A percentile compares a stretch with the other conserved stretches of the same genome.
Conservation (phyloP, 768 basidiomycete genomes). For the Mycena haematopus region DNA sequence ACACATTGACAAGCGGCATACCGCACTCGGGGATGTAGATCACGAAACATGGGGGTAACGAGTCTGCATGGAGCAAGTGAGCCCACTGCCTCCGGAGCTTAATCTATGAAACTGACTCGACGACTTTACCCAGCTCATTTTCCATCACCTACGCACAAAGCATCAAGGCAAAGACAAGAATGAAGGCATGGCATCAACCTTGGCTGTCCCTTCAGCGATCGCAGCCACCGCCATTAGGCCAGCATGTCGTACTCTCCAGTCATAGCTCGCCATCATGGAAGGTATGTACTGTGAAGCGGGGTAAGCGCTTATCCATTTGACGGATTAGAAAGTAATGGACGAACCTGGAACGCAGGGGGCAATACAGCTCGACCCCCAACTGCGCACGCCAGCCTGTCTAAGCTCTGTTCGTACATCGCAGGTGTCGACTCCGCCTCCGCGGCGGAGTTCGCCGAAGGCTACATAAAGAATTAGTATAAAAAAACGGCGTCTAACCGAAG, state of each 20-base stretch:
- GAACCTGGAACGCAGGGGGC: constrained; percentile 75
- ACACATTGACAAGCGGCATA: constrained; percentile 88
- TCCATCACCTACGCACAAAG: constrained; percentile 64
- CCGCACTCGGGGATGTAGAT: constrained; percentile 78
- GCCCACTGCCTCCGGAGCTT: constrained; percentile 10
- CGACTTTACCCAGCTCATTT: constrained; percentile 81
- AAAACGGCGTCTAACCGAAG: constrained; percentile 1
- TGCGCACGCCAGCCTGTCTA: constrained; percentile 84
- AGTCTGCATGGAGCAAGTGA: constrained; percentile 49
- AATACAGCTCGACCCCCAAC: constrained; percentile 78
- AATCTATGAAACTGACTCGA: constrained; percentile 60
- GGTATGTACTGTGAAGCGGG: constrained; percentile 60
- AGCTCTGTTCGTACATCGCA: constrained; percentile 79
- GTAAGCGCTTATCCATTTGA: not conserved
- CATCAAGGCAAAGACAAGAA: not conserved
- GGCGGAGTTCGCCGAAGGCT: constrained; percentile 72
- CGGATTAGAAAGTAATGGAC: not conserved
- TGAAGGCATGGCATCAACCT: constrained; percentile 43
- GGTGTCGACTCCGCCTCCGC: constrained; percentile 68
- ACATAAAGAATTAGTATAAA: constrained; percentile 15
- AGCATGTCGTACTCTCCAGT: constrained; percentile 87
- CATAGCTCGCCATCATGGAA: constrained; percentile 78
- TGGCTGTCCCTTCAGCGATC: constrained; percentile 84
- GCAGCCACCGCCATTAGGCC: constrained; percentile 88
- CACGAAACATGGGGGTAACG: constrained; percentile 78